These are phyloP conservation scores for Raffaelea arxii DNA, from an alignment of 2,329 filamentous ascomycete genomes.

Conservation along the genomic window DNA sequence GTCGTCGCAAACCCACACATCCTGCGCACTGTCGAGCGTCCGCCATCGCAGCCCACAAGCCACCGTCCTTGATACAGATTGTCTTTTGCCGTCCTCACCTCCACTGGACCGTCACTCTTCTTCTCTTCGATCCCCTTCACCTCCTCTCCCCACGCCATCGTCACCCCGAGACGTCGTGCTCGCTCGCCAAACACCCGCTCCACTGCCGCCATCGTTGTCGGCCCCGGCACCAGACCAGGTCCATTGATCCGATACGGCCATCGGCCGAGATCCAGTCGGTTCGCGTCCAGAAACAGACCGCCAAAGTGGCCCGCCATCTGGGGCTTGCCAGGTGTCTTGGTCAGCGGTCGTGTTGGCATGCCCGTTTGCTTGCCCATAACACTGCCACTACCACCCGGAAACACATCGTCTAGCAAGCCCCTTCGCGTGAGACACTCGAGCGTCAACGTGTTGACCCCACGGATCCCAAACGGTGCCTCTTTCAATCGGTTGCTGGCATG, in stretches of 20 bases:
- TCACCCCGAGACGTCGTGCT: slow-evolving; percentile 18
- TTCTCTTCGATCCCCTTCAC: slow-evolving; percentile 16
- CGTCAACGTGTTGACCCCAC: slow-evolving; percentile 24
- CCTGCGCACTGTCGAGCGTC: slow-evolving; percentile 27
- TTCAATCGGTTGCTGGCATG: slow-evolving; percentile 20
- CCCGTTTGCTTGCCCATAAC: too few species aligned
- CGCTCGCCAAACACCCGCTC: slow-evolving; percentile 14
- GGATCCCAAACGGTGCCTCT: slow-evolving; percentile 16
- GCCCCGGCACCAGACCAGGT: slow-evolving; percentile 15
- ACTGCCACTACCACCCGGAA: slow-evolving; percentile 7
- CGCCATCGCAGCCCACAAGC: slow-evolving; percentile 33
- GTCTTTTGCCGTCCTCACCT: slow-evolving; percentile 1
- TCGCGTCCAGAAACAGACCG: slow-evolving; percentile 18
- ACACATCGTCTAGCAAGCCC: slow-evolving; percentile 23
- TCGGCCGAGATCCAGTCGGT: slow-evolving; percentile 18
- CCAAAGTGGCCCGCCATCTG: slow-evolving; percentile 24
- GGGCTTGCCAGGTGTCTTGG: slow-evolving; percentile 15
- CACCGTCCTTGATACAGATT: slow-evolving; percentile 20
- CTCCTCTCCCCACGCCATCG: slow-evolving; percentile 17
- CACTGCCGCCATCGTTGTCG: slow-evolving; percentile 15
- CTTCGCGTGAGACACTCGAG: slow-evolving; percentile 27
- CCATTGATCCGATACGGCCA: slow-evolving; percentile 22
- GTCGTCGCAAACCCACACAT: slow-evolving; percentile 25
- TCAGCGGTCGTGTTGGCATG: background rate
- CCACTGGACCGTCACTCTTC: slow-evolving; percentile 14